Conservation (phyloP, 495 filamentous ascomycete species). For the Xeromyces bisporus region DNA sequence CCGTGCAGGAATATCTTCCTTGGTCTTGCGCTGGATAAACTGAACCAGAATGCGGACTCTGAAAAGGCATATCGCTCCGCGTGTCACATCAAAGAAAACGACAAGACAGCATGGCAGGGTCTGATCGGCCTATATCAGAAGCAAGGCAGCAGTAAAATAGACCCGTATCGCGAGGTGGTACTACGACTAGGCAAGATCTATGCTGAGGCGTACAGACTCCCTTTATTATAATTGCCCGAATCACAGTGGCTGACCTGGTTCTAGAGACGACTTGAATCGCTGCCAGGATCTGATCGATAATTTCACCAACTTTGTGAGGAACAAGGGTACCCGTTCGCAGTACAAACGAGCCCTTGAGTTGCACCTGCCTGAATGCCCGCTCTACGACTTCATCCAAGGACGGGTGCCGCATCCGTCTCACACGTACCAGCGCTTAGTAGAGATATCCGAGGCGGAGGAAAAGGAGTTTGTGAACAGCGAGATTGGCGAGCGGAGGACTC, state of each 20-base stretch:
- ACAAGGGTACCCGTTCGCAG: conserved; percentile 53
- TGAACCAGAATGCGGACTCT: conserved; percentile 48
- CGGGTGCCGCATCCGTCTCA: conserved; percentile 61
- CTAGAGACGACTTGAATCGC: conserved; percentile 44
- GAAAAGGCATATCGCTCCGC: conserved; percentile 63
- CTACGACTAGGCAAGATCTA: conserved; percentile 60
- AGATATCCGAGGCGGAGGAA: conserved; percentile 73
- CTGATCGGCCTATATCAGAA: conserved; percentile 73
- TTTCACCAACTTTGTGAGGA: conserved; percentile 49
- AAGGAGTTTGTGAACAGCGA: conserved; percentile 80
- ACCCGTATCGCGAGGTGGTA: conserved; percentile 54
- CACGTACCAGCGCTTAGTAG: conserved; percentile 70
- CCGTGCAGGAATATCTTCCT: conserved; percentile 54
- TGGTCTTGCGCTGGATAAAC: conserved; percentile 63
- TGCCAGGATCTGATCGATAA: conserved; percentile 74
- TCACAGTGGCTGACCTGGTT: conserved; percentile 4
- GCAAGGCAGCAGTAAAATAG: conserved; percentile 48
- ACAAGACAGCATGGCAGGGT: conserved; percentile 73
- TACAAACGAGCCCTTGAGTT: conserved; percentile 56
- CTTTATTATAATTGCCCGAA: too few species aligned
- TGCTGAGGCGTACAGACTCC: conserved; percentile 43
- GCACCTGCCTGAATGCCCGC: conserved; percentile 55
- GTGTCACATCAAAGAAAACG: conserved; percentile 41
- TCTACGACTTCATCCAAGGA: conserved; percentile 76
- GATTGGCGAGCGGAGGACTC: conserved; percentile 74